Evolutionary conservation across 2,329 filamentous ascomycete genomes (phyloP), one percentile per base, ranked within the genome.

Genomic region (Venturia oleaginea): DNA sequence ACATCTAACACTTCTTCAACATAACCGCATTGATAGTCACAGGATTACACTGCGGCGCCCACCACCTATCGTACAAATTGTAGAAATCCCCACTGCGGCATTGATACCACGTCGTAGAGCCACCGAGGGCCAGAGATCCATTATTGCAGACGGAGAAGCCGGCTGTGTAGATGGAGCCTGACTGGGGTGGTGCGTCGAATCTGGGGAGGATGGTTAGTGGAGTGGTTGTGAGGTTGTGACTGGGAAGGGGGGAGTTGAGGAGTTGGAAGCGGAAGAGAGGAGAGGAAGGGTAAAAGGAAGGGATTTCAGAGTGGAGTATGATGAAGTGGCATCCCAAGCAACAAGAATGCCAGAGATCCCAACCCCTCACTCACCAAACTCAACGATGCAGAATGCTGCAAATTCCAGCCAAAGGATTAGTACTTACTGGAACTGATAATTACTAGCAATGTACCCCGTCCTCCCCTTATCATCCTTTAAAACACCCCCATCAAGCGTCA

Each of bases 361-460:
- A n/a, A n/a, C n/a, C n/a, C n/a, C n/a, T n/a, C n/a, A n/a, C n/a
- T n/a, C n/a, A n/a, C n/a, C n/a, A n/a, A n/a, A n/a, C n/a, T n/a
- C n/a, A n/a, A n/a, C n/a, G n/a, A n/a, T n/a, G n/a, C n/a, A n/a
- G n/a, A n/a, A n/a, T n/a, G n/a, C n/a, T n/a, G n/a, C n/a, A n/a
- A n/a, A n/a, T n/a, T n/a, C n/a, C n/a, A n/a, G n/a, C n/a, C n/a
- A n/a, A n/a, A n/a, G n/a, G n/a, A n/a, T n/a, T n/a, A n/a, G n/a
- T 4, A 64, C 62, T 57, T 59, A 64, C 65, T 77, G 75, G 64
- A 77, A 76, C 75, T 95, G 91, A 74, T 81, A 84, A 83, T 93
- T 94, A 71, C 85, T 80, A 22, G 89, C 90, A 70, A 95, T 89
- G 76, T 91, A 91, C 13, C 89, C 91, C 40, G 82, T 91, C 68